Evolutionary conservation across 345 rosid species (phyloP).

Genomic region (Odontarrhena argentea): DNA sequence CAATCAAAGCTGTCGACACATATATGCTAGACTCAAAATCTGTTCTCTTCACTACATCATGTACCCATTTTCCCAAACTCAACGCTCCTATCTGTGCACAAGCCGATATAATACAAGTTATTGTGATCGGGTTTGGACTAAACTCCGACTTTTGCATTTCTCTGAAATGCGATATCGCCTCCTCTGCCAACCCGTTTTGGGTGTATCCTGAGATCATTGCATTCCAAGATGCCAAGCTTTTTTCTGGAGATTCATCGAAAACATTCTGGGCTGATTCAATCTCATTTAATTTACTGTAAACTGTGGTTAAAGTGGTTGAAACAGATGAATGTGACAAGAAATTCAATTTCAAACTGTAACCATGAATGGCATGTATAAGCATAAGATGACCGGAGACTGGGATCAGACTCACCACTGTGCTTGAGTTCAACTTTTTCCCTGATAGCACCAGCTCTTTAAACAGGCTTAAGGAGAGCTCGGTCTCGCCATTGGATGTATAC

Average conservation of each 20-base stretch:
- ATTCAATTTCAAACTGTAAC: slow-evolving; percentile 55
- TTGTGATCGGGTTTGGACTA: slow-evolving; percentile 64
- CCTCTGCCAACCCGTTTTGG: slow-evolving; percentile 72
- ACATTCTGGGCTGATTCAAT: slow-evolving; percentile 54
- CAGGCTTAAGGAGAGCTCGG: slow-evolving; percentile 50
- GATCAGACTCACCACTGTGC: slow-evolving; percentile 71
- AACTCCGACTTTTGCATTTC: slow-evolving; percentile 60
- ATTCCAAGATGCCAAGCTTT: slow-evolving; percentile 79
- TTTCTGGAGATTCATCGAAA: slow-evolving; percentile 59
- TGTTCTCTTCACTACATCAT: slow-evolving; percentile 51
- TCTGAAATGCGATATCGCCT: slow-evolving; percentile 65
- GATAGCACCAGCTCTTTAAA: slow-evolving; percentile 55
- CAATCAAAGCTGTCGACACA: slow-evolving; percentile 76
- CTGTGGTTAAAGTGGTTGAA: slow-evolving; percentile 67
- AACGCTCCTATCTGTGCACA: slow-evolving; percentile 77
- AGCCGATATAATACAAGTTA: slow-evolving; percentile 75
- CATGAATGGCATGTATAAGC: slow-evolving; percentile 57
- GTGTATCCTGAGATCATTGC: slow-evolving; percentile 84
- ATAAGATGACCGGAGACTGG: slow-evolving; percentile 64
- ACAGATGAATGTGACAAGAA: slow-evolving; percentile 53
- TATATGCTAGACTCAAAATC: slow-evolving; percentile 59
- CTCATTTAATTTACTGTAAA: slow-evolving; percentile 64
- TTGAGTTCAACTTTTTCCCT: slow-evolving; percentile 52
- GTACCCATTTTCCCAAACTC: slow-evolving; percentile 76
- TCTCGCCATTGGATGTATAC: slow-evolving; percentile 56